Evolutionary conservation across 805 yeast genomes (phyloP).

Genomic region (Yarrowia hollandica): DNA sequence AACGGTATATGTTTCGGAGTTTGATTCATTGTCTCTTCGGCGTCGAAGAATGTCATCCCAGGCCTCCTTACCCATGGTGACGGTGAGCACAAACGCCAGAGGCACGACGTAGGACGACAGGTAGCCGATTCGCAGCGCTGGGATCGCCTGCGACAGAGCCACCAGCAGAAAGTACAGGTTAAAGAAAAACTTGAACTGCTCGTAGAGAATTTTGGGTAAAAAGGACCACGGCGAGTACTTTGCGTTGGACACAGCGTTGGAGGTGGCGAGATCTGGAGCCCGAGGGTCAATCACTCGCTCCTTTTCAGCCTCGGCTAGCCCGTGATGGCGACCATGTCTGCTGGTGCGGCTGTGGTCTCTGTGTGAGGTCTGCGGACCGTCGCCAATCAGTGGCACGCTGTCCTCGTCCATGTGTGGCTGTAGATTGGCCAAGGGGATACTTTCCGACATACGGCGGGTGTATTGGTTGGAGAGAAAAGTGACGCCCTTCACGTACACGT

Average conservation of each 20-base stretch:
- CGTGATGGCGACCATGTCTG: neutral
- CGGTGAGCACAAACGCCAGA: constrained; percentile 83
- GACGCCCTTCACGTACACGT: constrained; percentile 29
- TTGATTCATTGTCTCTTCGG: constrained; percentile 85
- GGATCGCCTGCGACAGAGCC: constrained; percentile 89
- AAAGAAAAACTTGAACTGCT: constrained; percentile 96
- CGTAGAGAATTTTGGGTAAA: constrained; percentile 83
- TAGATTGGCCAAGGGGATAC: constrained; percentile 27
- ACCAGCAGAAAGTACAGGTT: constrained; percentile 88
- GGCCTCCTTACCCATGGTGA: constrained; percentile 95
- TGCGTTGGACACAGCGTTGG: constrained; percentile 90
- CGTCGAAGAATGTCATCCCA: constrained; percentile 90
- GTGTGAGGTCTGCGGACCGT: constrained; percentile 2
- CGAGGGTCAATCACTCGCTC: constrained; percentile 25
- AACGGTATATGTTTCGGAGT: constrained; percentile 78
- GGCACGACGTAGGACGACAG: constrained; percentile 92
- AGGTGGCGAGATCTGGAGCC: constrained; percentile 42
- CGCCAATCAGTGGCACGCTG: constrained; percentile 33
- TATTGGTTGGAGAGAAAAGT: constrained; percentile 6
- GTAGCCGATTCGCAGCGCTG: constrained; percentile 89
- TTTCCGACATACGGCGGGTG: constrained; percentile 26
- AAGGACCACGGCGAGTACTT: constrained; percentile 87
- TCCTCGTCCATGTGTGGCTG: constrained; percentile 31
- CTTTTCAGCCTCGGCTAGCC: neutral
- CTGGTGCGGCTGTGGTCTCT: neutral